Percentiles rank a stretch among this genome's conserved stretches.
Evolutionary conservation across 805 yeast species (phyloP).

Genomic region (Lipomyces yamadae): DNA sequence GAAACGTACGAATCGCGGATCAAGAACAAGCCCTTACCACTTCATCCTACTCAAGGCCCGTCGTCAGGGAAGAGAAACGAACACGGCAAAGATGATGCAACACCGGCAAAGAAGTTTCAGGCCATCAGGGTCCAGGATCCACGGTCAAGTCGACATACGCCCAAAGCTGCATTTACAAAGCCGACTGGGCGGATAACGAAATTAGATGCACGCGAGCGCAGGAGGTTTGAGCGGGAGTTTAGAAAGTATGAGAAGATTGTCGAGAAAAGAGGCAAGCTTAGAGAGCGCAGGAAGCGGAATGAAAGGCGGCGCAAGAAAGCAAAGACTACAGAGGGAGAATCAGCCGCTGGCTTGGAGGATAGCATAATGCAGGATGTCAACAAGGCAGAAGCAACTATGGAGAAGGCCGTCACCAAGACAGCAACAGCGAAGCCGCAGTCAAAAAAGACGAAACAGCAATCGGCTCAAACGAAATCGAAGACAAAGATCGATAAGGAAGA

Average conservation of each 20-base stretch:
- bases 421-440: not conserved
- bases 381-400: too few relatives aligned
- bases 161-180: not conserved
- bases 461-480: not conserved
- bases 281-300: constrained; percentile 14
- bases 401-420: not conserved
- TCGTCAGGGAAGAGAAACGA: not conserved
- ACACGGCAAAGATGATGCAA: not conserved
- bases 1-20: constrained; percentile 17
- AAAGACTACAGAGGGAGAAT: not conserved
- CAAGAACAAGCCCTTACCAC: constrained; percentile 23
- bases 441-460: not conserved
- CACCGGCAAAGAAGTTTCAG: not conserved
- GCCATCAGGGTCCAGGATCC: constrained; percentile 5
- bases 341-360: not conserved
- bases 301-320: constrained; percentile 3
- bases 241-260: not conserved
- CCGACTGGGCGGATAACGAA: not conserved
- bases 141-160: not conserved
- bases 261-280: constrained; percentile 15
- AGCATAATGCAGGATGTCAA: not conserved
- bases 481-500: not conserved
- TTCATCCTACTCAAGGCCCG: constrained; percentile 22
- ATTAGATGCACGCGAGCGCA: constrained; percentile 12
- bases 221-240: constrained; percentile 16